These are phyloP conservation scores for Plasmodium relictum DNA, from an alignment of 169 alveolate genomes.

Conservation along the genomic window DNA sequence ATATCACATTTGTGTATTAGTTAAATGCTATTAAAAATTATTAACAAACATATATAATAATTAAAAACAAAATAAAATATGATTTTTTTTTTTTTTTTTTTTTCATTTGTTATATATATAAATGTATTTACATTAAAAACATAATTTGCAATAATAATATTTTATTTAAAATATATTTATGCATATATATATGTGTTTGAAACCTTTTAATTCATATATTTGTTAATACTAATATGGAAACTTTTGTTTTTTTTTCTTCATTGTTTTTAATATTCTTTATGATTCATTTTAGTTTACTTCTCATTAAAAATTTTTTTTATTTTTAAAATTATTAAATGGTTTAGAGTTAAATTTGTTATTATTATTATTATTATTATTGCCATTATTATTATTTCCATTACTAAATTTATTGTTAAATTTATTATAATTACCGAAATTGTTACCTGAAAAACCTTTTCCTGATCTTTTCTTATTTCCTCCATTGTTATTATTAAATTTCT, in stretches of 20 bases:
- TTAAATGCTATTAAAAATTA: too few species aligned
- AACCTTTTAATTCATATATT: background rate
- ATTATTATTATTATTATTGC: background rate
- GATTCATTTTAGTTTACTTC: background rate
- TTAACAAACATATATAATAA: too few species aligned
- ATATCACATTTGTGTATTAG: too few species aligned
- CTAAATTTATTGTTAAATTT: background rate
- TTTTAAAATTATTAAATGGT: conserved; percentile 60
- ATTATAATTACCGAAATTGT: conserved; percentile 2
- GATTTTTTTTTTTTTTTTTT: too few species aligned
- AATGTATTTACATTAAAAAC: too few species aligned
- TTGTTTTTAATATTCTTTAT: background rate
- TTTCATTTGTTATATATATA: too few species aligned
- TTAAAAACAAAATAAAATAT: too few species aligned
- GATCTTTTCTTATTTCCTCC: conserved; percentile 6
- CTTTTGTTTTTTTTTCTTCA: background rate
- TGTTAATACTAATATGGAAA: background rate
- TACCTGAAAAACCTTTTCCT: conserved; percentile 3
- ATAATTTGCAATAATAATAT: background rate
- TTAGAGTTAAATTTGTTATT: conserved; percentile 12
- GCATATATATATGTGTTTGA: conserved; percentile 3
- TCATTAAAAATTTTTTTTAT: conserved; percentile 27
- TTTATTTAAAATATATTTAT: background rate
- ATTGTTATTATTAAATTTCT: conserved; percentile 38
- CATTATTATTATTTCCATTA: background rate